Conservation (phyloP, 768 basidiomycete genomes). For the Steccherinum ochraceum region DNA sequence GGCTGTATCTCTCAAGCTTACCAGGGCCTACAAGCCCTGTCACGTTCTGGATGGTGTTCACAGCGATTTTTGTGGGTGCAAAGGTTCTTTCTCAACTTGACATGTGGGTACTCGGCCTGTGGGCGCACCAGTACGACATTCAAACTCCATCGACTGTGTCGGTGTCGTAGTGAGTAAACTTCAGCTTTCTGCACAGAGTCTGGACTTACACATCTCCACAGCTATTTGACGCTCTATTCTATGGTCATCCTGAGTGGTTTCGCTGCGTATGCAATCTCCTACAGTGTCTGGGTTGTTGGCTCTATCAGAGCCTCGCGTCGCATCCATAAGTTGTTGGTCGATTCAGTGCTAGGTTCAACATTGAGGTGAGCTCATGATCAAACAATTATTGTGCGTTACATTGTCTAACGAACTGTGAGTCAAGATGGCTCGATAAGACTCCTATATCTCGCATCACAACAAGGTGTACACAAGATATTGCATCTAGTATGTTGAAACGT, state of each 20-base stretch:
- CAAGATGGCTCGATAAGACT: constrained; percentile 44
- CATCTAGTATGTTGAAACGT: constrained; percentile 17
- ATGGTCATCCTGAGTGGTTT: constrained; percentile 12
- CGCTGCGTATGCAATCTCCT: background rate
- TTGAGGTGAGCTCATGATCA: background rate
- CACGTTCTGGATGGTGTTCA: constrained; percentile 23
- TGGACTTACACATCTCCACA: constrained; percentile 2
- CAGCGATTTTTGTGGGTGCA: constrained; percentile 5
- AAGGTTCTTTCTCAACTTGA: constrained; percentile 12
- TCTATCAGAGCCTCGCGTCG: constrained; percentile 7
- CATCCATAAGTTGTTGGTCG: constrained; percentile 5
- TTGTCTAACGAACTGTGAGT: no score
- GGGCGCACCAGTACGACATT: constrained; percentile 28
- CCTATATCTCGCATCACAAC: constrained; percentile 56
- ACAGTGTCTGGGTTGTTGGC: constrained; percentile 2
- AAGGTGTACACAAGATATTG: constrained; percentile 63
- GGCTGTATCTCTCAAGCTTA: constrained; percentile 20
- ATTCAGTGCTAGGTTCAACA: constrained; percentile 7
- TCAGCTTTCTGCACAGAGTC: background rate
- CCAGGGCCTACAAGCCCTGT: constrained; percentile 12
- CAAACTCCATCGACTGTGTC: constrained; percentile 21
- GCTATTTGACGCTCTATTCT: constrained; percentile 24
- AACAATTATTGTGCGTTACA: no score
- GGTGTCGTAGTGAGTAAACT: constrained; percentile 23
- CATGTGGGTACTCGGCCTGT: constrained; percentile 31